phyloP scores from a whole-genome alignment of 345 rosid genomes.

The Erucastrum elatum region DNA sequence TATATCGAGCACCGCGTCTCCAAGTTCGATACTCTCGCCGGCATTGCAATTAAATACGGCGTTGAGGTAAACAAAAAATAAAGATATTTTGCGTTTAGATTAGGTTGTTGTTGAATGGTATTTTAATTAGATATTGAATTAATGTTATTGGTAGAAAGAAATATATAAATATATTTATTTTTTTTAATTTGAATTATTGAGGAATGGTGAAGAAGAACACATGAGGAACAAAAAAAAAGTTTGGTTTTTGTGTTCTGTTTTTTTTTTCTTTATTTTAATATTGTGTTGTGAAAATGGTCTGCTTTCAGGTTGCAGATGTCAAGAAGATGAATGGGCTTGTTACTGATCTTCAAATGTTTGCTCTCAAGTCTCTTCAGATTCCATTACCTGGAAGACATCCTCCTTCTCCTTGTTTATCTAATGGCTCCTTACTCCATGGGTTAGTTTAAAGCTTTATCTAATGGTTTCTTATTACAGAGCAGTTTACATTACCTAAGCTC shows the following conservation, averaged over 20 bases:
- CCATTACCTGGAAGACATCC: slow-evolving; percentile 94
- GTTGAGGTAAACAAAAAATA: slow-evolving; percentile 58
- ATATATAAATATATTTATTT: too few relatives aligned
- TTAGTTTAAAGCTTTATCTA: slow-evolving; percentile 25
- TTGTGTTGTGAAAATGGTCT: neutral
- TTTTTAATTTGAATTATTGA: neutral
- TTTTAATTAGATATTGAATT: slow-evolving; percentile 11
- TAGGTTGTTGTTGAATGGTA: slow-evolving; percentile 5
- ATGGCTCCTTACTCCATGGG: slow-evolving; percentile 52
- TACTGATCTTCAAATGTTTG: slow-evolving; percentile 97
- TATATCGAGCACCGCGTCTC: slow-evolving; percentile 71
- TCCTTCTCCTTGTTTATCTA: slow-evolving; percentile 66
- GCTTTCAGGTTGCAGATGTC: slow-evolving; percentile 74
- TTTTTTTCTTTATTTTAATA: too few relatives aligned
- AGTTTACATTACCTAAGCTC: neutral
- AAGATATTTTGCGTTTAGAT: too few relatives aligned
- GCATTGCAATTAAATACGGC: slow-evolving; percentile 90
- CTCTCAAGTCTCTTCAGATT: slow-evolving; percentile 68
- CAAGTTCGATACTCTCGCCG: slow-evolving; percentile 84
- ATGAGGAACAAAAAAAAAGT: neutral
- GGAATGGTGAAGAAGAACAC: neutral
- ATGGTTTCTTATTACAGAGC: neutral
- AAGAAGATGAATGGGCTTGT: slow-evolving; percentile 83
- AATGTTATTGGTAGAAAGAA: neutral
- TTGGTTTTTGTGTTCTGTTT: neutral